Evolutionary conservation across 441 rosid genomes (phyloP), one percentile per base, ranked within the genome.

Genomic region (Euphorbia celastroides): DNA sequence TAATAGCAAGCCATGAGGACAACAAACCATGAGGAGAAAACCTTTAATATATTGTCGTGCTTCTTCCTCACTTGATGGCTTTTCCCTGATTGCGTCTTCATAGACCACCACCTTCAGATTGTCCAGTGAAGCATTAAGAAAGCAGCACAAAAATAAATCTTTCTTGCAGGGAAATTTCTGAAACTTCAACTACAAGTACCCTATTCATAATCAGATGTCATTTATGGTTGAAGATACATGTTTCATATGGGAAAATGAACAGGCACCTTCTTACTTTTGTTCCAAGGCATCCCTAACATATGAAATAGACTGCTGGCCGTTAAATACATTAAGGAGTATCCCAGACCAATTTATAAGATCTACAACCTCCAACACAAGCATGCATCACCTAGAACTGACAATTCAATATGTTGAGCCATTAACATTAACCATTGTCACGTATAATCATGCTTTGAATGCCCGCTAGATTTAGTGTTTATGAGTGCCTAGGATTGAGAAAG

Each of bases 21-120:
- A 36, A 70, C 57, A 61, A 60, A 42, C 64, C 26, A 62, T 48
- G 31, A 69, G 60, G 70, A 67, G 52, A 68, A 89, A 68, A 91
- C 97, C 91, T 88, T 86, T 82, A 56, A 93, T 75, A 71, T 85
- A 93, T 72, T 81, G 78, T 52, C 86, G 74, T 30, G 96, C 99
- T 78, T 93, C 99, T 77, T 83, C 90, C 72, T 74, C 83, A 72
- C 72, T 73, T n/a, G 86, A 86, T 68, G 97, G 97, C 80, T 93
- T 91, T 80, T 91, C 99, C 80, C 96, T 83, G 48, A 93, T 70
- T 5, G 61, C 75, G 78, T 83, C 92, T 81, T 87, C 92, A 80
- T 86, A 84, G 79, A 88, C 87, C 34, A 94, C 97, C 80, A 94
- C 99, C 92, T 93, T 74, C 74, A 83, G 64, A 82, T 73, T 69